Evolutionary conservation across 2,329 filamentous ascomycete species (phyloP), one percentile per base, ranked within the genome.

Genomic region (Gaeumannomyces tritici): DNA sequence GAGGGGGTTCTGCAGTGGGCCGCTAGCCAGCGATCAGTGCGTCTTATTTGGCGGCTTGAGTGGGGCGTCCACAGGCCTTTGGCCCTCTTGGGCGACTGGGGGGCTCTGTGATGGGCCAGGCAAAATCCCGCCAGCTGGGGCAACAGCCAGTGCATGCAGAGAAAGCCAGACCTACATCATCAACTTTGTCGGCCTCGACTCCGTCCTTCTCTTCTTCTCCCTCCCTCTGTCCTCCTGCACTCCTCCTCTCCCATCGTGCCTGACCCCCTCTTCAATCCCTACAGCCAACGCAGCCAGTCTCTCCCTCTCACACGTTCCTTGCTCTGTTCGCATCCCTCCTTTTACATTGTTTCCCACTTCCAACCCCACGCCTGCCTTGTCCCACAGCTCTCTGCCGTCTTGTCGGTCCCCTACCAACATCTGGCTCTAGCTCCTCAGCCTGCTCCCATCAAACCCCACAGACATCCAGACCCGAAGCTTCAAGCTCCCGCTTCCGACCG

Each of bases 61-160:
- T 55, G 51, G 35, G 51, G 27, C 27, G 59, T 55, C 42, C 42
- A 51, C 42, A 51, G 42, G 42, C 42, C 42, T 51, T 51, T 51
- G 42, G 59, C 26, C 26, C 35, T 31, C 28, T 26, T 55, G 59
- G 47, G 59, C 18, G 56, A 29, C 56, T 29, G 26, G 26, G 56
- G n/a, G 56, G 13, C 28, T 26, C 21, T 58, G 56, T 33, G 29
- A 58, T 57, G 56, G 29, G 3, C 56, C 56, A 58, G 28, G 55
- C 55, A 57, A 60, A 59, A 57, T 55, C 24, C 54, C 27, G 33
- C 62, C 61, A 62, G 63, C 64, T 64, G 64, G 64, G 64, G 64
- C 63, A 65, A 63, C 64, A 59, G 63, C 60, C 35, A 64, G 59
- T 64, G 64, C 62, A 62, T 54, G 62, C 59, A 55, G 51, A 57